Evolutionary conservation across 2,329 filamentous ascomycete genomes (phyloP), one percentile per base, ranked within the genome.

Genomic region (Tolypocladium paradoxum): DNA sequence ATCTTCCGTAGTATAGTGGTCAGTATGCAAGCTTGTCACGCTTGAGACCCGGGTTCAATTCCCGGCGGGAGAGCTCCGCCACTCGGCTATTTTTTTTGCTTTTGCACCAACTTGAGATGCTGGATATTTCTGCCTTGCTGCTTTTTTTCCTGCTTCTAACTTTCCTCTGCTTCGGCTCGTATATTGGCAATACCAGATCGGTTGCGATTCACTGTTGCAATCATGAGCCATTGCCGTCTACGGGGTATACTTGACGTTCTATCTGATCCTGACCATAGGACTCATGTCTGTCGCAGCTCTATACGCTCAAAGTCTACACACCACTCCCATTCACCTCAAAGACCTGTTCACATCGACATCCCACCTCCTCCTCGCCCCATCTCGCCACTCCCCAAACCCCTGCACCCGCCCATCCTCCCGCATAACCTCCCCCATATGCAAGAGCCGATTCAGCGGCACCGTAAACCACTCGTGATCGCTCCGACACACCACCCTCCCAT

Each of bases 341-440:
- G n/a, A 22, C 5, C 22, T 27, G 11, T 31, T 12, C 9, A 6
- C 31, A n/a, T 49, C 51, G 11, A 50, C 36, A n/a, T 52, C 54
- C 68, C 68, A 71, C 31, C 54, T 63, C 55, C 61, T 56, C 54
- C 65, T 60, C 40, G 73, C 48, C 22, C 51, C 58, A 38, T 60
- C 58, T 57, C 70, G 70, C 71, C 71, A 73, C 46, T 69, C 65
- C 0, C 54, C 59, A 52, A 73, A 67, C 11, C 60, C 59, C 50
- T 60, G 60, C 9, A 72, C 64, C 29, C 61, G 53, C 0, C 65
- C 69, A 48, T 65, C 61, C 0, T 45, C 55, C 2, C 69, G 56
- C n/a, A 72, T 50, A 33, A 73, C 70, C 61, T 73, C 68, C 1
- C 70, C 71, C 14, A 64, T 64, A 14, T 70, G 67, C 24, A 73